A percentile compares a stretch with the other conserved stretches of the same genome.
These are phyloP conservation scores for Pouteria campechiana DNA, from an alignment of 179 eudicot species.

Conservation along the genomic window DNA sequence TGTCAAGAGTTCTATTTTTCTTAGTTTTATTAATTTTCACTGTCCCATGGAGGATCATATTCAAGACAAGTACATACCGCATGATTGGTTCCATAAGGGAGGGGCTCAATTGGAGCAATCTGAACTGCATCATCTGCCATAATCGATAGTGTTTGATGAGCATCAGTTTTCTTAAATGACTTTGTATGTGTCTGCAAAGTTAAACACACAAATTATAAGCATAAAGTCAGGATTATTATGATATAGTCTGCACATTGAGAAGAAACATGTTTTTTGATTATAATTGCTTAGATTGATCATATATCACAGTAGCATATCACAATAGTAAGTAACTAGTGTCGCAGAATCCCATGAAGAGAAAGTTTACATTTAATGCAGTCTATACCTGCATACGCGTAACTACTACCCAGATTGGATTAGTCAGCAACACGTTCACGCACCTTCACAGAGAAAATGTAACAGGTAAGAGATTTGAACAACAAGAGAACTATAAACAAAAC, in stretches of 20 bases:
- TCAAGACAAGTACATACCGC: constrained; percentile 44
- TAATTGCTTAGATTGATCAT: too few species aligned
- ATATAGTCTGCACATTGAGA: neutral
- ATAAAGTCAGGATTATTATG: neutral
- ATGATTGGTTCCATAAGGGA: constrained; percentile 67
- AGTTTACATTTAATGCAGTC: too few species aligned
- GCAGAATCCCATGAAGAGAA: too few species aligned
- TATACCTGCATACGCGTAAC: constrained; percentile 99
- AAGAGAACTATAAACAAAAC: neutral
- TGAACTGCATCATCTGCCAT: constrained; percentile 32
- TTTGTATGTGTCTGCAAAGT: constrained; percentile 70
- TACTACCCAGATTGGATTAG: constrained; percentile 96
- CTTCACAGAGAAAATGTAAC: constrained; percentile 17
- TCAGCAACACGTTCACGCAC: constrained; percentile 88
- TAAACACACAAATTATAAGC: neutral
- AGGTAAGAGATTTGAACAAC: neutral
- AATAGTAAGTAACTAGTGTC: too few species aligned
- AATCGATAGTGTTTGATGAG: constrained; percentile 12
- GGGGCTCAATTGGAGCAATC: constrained; percentile 51
- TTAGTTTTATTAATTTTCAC: too few species aligned
- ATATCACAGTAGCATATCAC: too few species aligned
- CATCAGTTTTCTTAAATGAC: constrained; percentile 37
- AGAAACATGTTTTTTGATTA: too few species aligned
- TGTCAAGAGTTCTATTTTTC: too few species aligned
- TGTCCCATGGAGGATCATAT: too few species aligned